Conservation (phyloP, 2,329 filamentous ascomycete species). For the Venturia oleaginea region DNA sequence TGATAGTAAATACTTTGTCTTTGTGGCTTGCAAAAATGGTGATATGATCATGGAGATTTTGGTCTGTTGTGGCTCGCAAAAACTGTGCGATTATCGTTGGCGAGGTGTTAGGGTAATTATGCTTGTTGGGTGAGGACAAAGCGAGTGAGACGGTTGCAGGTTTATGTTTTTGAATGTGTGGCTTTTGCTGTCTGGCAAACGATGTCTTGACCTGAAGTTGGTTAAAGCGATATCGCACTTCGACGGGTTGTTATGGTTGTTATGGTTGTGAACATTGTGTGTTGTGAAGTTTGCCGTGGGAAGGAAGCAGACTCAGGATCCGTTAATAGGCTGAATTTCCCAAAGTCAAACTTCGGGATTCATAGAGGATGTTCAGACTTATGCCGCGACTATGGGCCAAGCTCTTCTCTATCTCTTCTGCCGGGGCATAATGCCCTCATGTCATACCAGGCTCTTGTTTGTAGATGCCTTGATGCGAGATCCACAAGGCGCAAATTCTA, state of each 20-base stretch:
- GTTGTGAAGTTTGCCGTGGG: neutral
- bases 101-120: neutral
- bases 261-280: neutral
- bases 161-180: neutral
- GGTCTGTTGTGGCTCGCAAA: neutral
- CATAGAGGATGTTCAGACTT: neutral
- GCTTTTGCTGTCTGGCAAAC: neutral
- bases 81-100: neutral
- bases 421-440: no score
- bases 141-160: neutral
- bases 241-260: neutral
- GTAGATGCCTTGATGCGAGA: no score
- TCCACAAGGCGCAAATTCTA: no score
- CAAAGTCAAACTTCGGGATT: neutral
- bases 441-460: no score
- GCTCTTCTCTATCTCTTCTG: neutral
- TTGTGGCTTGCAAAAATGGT: no score
- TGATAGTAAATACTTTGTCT: no score
- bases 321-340: no score
- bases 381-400: neutral
- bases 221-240: neutral
- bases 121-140: neutral
- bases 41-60: no score
- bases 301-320: neutral
- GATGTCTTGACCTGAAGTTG: neutral